Percentiles rank a stretch among this genome's conserved stretches.
Evolutionary conservation across 768 basidiomycete species (phyloP).

Genomic region (Lactifluus hygrophoroides): DNA sequence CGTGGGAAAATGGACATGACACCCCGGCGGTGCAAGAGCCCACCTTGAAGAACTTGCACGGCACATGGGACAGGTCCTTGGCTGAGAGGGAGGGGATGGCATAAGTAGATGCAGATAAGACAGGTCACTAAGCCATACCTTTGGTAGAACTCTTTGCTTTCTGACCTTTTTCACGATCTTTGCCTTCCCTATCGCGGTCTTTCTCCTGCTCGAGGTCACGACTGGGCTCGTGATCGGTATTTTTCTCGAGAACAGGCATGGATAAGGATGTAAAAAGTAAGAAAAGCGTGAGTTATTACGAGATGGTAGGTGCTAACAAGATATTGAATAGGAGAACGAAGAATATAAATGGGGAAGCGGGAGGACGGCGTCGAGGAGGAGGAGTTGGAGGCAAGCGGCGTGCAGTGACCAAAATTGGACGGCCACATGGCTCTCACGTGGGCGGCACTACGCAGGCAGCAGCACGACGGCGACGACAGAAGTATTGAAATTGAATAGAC

Average conservation of each 20-base stretch:
- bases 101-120: slow-evolving; percentile 3
- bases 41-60: slow-evolving; percentile 95
- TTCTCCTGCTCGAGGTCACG: slow-evolving; percentile 19
- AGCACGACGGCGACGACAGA: too few relatives aligned
- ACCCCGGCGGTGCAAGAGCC: slow-evolving; percentile 91
- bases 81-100: slow-evolving; percentile 32
- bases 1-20: slow-evolving; percentile 94
- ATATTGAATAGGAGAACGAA: slow-evolving; percentile 6
- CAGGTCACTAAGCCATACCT: slow-evolving; percentile 14
- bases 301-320: neutral
- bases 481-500: too few relatives aligned
- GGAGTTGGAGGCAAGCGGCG: slow-evolving; percentile 12
- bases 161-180: slow-evolving; percentile 20
- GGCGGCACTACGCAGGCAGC: neutral
- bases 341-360: slow-evolving; percentile 1
- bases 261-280: neutral
- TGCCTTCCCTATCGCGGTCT: slow-evolving; percentile 20
- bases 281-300: neutral
- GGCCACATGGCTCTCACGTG: slow-evolving; percentile 13
- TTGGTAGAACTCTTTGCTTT: slow-evolving; percentile 24
- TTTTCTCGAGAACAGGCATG: slow-evolving; percentile 22
- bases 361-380: slow-evolving; percentile 14
- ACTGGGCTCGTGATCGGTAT: slow-evolving; percentile 15
- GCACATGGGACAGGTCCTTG: slow-evolving; percentile 91
- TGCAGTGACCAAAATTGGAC: slow-evolving; percentile 4